phyloP scores from a whole-genome alignment of 2,329 filamentous ascomycete genomes.

The Colletotrichum sp. region DNA sequence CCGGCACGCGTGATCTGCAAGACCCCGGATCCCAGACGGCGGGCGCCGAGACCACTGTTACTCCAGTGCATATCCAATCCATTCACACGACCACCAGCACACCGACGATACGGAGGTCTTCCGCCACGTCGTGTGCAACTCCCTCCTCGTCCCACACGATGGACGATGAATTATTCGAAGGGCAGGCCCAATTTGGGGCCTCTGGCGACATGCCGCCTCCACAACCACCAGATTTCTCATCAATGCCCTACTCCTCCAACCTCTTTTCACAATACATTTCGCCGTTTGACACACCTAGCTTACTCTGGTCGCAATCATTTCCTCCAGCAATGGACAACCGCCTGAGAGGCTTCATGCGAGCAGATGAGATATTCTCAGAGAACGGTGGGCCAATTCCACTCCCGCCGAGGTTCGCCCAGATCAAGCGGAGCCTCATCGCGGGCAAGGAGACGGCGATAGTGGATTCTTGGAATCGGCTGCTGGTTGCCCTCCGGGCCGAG shows the following conservation, averaged over 20 bases:
- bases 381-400: constrained; percentile 48
- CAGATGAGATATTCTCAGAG: constrained; percentile 18
- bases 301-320: constrained; percentile 23
- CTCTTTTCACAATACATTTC: constrained; percentile 11
- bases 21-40: constrained; percentile 9
- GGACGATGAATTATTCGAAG: constrained; percentile 4
- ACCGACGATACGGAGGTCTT: not conserved
- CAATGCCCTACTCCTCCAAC: constrained; percentile 7
- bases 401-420: constrained; percentile 60
- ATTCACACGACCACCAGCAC: not conserved
- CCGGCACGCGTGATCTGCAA: constrained; percentile 6
- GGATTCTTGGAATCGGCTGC: constrained; percentile 59
- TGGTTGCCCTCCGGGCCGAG: constrained; percentile 55
- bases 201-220: constrained; percentile 1
- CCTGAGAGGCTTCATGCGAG: constrained; percentile 16
- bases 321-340: constrained; percentile 17
- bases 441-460: constrained; percentile 60
- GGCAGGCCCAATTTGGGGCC: not conserved
- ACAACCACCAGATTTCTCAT: constrained; percentile 2
- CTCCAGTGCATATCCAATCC: constrained; percentile 6
- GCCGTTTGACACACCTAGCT: constrained; percentile 21
- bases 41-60: not conserved
- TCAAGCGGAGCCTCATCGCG: constrained; percentile 59
- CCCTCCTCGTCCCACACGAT: not conserved
- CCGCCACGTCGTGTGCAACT: not conserved